Evolutionary conservation across 2,329 filamentous ascomycete species (phyloP).

Genomic region (Verticillium albo-atrum): DNA sequence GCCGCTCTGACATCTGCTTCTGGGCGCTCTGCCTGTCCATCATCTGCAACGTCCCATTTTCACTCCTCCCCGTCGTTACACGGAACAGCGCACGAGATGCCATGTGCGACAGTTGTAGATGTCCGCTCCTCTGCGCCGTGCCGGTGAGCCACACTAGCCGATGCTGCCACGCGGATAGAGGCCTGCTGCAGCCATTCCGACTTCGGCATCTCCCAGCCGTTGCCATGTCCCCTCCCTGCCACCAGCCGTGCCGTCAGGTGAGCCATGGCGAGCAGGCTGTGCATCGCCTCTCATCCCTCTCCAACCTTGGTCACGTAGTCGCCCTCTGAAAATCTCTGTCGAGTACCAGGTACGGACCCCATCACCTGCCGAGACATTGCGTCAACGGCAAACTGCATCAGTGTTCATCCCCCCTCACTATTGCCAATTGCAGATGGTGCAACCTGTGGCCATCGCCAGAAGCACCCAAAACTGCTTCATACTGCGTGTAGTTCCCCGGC

Average conservation of each 20-base stretch:
- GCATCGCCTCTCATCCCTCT: neutral
- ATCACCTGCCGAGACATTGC: neutral
- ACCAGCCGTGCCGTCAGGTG: neutral
- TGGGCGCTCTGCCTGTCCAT: neutral
- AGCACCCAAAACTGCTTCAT: too few relatives aligned
- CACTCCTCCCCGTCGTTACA: neutral
- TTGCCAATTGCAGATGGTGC: neutral
- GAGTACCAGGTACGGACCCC: neutral
- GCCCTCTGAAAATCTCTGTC: neutral
- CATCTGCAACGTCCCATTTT: neutral
- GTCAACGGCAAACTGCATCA: neutral
- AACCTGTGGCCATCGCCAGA: too few relatives aligned
- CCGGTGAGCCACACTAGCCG: neutral
- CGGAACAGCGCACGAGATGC: neutral
- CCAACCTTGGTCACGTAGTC: neutral
- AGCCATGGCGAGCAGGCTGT: neutral
- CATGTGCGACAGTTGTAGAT: neutral
- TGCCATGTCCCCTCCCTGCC: neutral
- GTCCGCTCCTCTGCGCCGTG: neutral
- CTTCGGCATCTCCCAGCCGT: neutral
- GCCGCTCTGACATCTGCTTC: constrained; percentile 6
- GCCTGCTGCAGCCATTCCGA: neutral
- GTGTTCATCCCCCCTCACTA: neutral
- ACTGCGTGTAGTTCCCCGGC: too few relatives aligned
- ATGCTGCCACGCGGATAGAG: neutral